These are phyloP conservation scores for Ustilago crameri DNA, from an alignment of 1,284 basidiomycete genomes.

Conservation along the genomic window DNA sequence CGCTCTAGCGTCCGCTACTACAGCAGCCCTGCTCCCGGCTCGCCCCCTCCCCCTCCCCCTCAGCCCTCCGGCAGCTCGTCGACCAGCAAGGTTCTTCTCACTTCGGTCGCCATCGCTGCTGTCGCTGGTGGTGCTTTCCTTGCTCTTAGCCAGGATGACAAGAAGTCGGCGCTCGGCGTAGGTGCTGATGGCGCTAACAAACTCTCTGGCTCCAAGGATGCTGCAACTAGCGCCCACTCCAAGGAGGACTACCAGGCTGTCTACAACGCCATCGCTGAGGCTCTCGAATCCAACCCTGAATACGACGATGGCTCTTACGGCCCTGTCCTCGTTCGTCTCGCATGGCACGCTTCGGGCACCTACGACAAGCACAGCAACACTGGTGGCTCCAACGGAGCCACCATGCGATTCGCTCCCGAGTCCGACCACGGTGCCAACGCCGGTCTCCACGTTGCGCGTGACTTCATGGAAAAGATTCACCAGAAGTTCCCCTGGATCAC, in stretches of 20 bases:
- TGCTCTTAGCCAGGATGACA: conserved; percentile 39
- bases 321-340: conserved; percentile 84
- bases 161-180: conserved; percentile 48
- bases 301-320: conserved; percentile 63
- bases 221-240: conserved; percentile 38
- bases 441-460: conserved; percentile 84
- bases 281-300: conserved; percentile 58
- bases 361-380: conserved; percentile 78
- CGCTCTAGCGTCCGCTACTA: conserved; percentile 49
- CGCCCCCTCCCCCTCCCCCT: conserved; percentile 39
- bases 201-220: conserved; percentile 43
- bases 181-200: conserved; percentile 54
- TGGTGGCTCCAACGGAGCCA: conserved; percentile 75
- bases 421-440: conserved; percentile 86
- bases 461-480: conserved; percentile 87
- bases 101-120: conserved; percentile 47
- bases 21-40: conserved; percentile 44
- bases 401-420: conserved; percentile 66
- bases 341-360: conserved; percentile 87
- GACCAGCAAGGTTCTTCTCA: conserved; percentile 46
- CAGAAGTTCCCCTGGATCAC: conserved; percentile 69
- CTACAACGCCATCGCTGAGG: conserved; percentile 65
- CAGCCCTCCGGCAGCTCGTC: conserved; percentile 40
- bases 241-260: conserved; percentile 65
- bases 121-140: conserved; percentile 51